Percentiles rank a stretch among this genome's conserved stretches.
Conservation (phyloP, 73 alveolate genomes). For the Diophrys appendiculata region DNA sequence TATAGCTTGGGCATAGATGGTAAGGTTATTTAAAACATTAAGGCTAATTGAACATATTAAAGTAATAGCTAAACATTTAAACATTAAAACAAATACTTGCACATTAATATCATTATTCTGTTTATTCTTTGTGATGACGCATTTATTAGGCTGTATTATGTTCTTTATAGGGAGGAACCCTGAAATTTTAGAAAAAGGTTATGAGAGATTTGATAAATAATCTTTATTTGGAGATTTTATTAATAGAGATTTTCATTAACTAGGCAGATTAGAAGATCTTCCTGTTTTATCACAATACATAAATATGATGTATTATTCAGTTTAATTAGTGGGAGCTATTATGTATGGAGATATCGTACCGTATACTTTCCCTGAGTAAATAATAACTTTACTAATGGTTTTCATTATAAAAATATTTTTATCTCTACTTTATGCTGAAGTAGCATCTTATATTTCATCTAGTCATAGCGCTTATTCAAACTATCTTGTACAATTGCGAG, state of each 20-base stretch:
- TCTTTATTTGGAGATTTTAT: background rate
- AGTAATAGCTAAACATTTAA: too few relatives aligned
- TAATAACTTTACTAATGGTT: constrained; percentile 13
- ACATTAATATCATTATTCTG: too few relatives aligned
- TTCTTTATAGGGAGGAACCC: too few relatives aligned
- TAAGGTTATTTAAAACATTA: too few relatives aligned
- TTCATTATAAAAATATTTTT: constrained; percentile 24
- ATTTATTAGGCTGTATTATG: too few relatives aligned
- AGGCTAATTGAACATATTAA: too few relatives aligned
- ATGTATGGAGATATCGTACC: constrained; percentile 60
- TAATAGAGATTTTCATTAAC: constrained; percentile 1
- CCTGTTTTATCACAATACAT: constrained; percentile 26
- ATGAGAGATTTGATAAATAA: background rate
- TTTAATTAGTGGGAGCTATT: constrained; percentile 30
- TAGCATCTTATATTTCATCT: constrained; percentile 24
- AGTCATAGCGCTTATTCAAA: constrained; percentile 24
- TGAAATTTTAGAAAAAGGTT: too few relatives aligned
- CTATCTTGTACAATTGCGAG: constrained; percentile 14
- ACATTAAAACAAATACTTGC: too few relatives aligned
- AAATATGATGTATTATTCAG: constrained; percentile 18
- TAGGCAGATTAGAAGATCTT: constrained; percentile 5
- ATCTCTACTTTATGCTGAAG: constrained; percentile 54
- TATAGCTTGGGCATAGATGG: too few relatives aligned
- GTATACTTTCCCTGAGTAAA: constrained; percentile 37
- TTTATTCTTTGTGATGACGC: too few relatives aligned